Conservation (phyloP, 2,329 filamentous ascomycete species). For the Aspergillus fumigatus region DNA sequence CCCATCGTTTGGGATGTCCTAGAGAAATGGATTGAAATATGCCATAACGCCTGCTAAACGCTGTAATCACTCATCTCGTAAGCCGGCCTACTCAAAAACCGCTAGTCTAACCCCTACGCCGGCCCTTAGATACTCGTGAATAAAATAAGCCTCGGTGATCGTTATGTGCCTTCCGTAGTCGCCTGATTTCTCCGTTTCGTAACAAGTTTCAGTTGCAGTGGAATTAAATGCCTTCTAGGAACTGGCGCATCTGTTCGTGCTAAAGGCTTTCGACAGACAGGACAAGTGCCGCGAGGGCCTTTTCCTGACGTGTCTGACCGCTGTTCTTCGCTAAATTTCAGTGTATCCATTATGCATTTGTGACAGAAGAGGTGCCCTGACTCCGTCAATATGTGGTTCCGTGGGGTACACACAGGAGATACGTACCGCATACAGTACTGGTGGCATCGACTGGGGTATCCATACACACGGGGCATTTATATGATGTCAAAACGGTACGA, state of each 20-base stretch:
- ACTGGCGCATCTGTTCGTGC: slow-evolving; percentile 34
- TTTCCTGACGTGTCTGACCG: slow-evolving; percentile 31
- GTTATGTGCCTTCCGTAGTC: background rate
- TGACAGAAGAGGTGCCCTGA: slow-evolving; percentile 60
- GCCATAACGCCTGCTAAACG: background rate
- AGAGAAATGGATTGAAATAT: background rate
- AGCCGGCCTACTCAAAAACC: background rate
- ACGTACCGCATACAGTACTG: slow-evolving; percentile 56
- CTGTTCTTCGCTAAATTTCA: slow-evolving; percentile 52
- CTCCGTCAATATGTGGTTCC: slow-evolving; percentile 8
- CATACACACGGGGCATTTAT: slow-evolving; percentile 61
- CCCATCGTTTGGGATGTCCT: background rate
- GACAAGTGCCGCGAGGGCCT: slow-evolving; percentile 37
- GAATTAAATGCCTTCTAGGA: slow-evolving; percentile 33
- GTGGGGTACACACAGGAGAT: background rate
- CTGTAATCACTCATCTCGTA: background rate
- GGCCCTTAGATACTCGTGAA: background rate
- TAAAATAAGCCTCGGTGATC: background rate
- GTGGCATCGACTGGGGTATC: slow-evolving; percentile 57
- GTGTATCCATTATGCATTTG: slow-evolving; percentile 57
- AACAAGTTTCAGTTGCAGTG: slow-evolving; percentile 34
- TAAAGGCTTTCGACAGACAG: slow-evolving; percentile 42
- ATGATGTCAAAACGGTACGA: slow-evolving; percentile 41
- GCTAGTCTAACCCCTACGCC: background rate
- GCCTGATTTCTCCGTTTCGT: slow-evolving; percentile 21